A percentile compares a stretch with the other conserved stretches of the same genome.
phyloP scores from a whole-genome alignment of 2,329 filamentous ascomycete species.

The Aspergillus sp. region DNA sequence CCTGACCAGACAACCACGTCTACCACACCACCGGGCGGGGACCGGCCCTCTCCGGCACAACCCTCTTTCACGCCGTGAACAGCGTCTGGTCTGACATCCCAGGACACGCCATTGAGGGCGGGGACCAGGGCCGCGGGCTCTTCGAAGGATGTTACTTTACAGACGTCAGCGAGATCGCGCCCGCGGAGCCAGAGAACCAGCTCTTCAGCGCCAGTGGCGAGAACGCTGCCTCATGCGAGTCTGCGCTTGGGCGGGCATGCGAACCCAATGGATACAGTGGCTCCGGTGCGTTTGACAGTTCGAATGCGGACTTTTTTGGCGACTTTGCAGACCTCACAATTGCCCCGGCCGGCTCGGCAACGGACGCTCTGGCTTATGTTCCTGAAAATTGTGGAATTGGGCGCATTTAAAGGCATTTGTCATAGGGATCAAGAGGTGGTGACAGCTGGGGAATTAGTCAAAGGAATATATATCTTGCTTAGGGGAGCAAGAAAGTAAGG shows the following conservation, averaged over 20 bases:
- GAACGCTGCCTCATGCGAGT: conserved; percentile 13
- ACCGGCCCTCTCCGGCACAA: conserved; percentile 57
- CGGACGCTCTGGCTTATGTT: too few species aligned
- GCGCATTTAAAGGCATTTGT: too few species aligned
- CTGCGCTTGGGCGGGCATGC: conserved; percentile 26
- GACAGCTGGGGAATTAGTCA: too few species aligned
- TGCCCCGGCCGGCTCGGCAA: conserved; percentile 1
- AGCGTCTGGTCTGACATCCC: conserved; percentile 60
- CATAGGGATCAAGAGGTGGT: too few species aligned
- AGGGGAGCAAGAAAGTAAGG: too few species aligned
- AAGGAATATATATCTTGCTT: too few species aligned
- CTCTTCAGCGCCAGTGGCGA: conserved; percentile 39
- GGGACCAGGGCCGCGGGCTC: conserved; percentile 46
- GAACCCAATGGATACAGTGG: conserved; percentile 1
- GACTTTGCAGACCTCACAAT: conserved; percentile 5
- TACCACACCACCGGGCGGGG: conserved; percentile 53
- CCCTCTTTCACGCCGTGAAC: conserved; percentile 59
- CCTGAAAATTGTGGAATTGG: too few species aligned
- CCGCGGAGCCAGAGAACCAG: conserved; percentile 34
- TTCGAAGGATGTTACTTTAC: conserved; percentile 61
- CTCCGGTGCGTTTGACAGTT: conserved; percentile 1
- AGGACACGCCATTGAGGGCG: conserved; percentile 59
- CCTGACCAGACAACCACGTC: background rate
- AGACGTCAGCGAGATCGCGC: conserved; percentile 46
- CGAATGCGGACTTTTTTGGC: conserved; percentile 5